phyloP scores from a whole-genome alignment of 768 basidiomycete genomes.

The Coprinopsis sp. region DNA sequence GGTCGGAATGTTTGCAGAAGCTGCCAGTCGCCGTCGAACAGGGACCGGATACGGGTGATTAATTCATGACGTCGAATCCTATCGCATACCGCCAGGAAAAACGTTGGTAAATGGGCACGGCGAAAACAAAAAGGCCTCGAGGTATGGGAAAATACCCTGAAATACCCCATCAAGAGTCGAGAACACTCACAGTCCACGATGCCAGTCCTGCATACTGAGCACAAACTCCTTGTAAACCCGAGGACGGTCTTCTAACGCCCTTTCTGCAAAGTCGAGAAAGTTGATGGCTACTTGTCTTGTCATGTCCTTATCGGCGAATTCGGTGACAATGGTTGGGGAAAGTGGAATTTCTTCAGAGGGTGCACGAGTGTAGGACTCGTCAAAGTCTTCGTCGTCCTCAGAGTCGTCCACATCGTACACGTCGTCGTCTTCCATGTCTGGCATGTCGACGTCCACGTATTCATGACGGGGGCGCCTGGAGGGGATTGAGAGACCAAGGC shows the following conservation, averaged over 20 bases:
- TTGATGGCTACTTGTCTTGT: slow-evolving; percentile 2
- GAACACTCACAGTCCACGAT: neutral
- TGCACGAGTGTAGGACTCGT: neutral
- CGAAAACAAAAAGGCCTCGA: neutral
- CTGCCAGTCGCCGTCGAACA: slow-evolving; percentile 2
- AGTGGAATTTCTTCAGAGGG: neutral
- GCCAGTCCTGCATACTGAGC: slow-evolving; percentile 4
- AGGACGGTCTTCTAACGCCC: neutral
- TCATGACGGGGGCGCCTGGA: too few relatives aligned
- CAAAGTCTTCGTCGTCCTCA: slow-evolving; percentile 1
- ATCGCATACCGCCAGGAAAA: too few relatives aligned
- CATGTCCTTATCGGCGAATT: neutral
- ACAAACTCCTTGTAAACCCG: slow-evolving; percentile 5
- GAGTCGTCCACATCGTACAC: neutral
- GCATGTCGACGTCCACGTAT: too few relatives aligned
- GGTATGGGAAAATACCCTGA: neutral
- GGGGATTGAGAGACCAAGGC: too few relatives aligned
- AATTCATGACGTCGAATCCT: neutral
- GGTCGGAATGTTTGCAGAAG: slow-evolving; percentile 3
- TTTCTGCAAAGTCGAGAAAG: neutral
- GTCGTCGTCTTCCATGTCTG: too few relatives aligned
- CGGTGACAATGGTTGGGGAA: slow-evolving; percentile 1
- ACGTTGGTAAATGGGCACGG: neutral
- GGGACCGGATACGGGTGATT: neutral
- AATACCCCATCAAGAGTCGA: too few relatives aligned